Evolutionary conservation across 1,284 basidiomycete genomes (phyloP).

Genomic region (Fomitopsis palustris): DNA sequence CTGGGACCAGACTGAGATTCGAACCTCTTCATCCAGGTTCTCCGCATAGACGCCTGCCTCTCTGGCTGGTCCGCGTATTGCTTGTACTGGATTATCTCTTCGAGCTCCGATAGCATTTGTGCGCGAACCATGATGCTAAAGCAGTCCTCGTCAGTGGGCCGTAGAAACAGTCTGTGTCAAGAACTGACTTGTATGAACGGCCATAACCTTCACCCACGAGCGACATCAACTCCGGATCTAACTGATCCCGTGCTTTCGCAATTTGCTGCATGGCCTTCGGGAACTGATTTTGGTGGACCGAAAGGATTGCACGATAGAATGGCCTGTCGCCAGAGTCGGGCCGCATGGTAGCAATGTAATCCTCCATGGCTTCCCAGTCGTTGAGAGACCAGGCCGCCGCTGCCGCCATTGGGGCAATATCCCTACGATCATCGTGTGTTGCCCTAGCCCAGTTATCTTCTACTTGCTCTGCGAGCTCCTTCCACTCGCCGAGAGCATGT

Average conservation of each 20-base stretch:
- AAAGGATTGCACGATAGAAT: conserved; percentile 95
- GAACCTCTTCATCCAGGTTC: conserved; percentile 94
- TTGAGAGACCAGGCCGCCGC: conserved; percentile 96
- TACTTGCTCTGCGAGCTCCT: conserved; percentile 83
- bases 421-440: conserved; percentile 79
- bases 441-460: conserved; percentile 89
- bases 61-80: conserved; percentile 93
- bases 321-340: conserved; percentile 91
- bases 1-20: conserved; percentile 11
- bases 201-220: conserved; percentile 96
- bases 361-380: conserved; percentile 99
- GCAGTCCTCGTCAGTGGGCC: conserved; percentile 6
- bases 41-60: conserved; percentile 80
- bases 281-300: conserved; percentile 96
- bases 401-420: conserved; percentile 95
- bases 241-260: conserved; percentile 89
- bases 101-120: conserved; percentile 97
- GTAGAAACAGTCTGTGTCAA: conserved; percentile 7
- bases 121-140: conserved; percentile 91
- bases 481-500: conserved; percentile 99
- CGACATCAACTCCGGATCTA: conserved; percentile 91
- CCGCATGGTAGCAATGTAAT: conserved; percentile 95
- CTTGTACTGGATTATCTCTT: conserved; percentile 98
- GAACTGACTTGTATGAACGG: conserved; percentile 88
- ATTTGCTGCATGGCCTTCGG: conserved; percentile 89